Conservation (phyloP, 768 basidiomycete species). For the Collybiopsis confluens region DNA sequence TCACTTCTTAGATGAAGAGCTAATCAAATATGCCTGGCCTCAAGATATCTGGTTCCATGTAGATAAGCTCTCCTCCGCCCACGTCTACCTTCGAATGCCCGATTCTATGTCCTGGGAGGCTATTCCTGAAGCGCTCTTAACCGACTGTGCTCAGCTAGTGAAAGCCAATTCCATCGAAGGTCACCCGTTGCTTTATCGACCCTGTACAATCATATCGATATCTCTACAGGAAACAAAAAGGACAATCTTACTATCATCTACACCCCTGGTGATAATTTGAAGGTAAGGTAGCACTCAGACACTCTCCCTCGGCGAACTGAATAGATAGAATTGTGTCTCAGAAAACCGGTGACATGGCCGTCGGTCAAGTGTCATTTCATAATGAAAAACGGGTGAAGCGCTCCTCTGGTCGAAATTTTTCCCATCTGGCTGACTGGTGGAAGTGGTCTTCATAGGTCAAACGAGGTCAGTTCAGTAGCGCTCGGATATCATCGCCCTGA, state of each 20-base stretch:
- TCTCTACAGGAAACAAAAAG: slow-evolving; percentile 82
- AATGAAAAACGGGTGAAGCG: slow-evolving; percentile 72
- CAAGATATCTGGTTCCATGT: slow-evolving; percentile 95
- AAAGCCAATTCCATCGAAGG: slow-evolving; percentile 99
- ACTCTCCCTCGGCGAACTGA: not conserved
- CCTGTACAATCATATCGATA: not conserved
- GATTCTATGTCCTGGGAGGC: slow-evolving; percentile 80
- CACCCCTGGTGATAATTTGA: slow-evolving; percentile 88
- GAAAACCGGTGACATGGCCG: slow-evolving; percentile 98
- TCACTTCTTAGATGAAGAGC: slow-evolving; percentile 73
- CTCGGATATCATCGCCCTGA: not conserved
- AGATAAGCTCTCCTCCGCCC: slow-evolving; percentile 94
- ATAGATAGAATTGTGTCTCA: slow-evolving; percentile 23
- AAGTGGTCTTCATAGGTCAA: slow-evolving; percentile 53
- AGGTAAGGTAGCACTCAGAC: slow-evolving; percentile 44
- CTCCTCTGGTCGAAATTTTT: not conserved
- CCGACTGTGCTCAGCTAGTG: slow-evolving; percentile 90
- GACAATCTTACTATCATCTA: slow-evolving; percentile 91
- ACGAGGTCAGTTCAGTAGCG: slow-evolving; percentile 45
- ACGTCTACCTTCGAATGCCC: slow-evolving; percentile 92
- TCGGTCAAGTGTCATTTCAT: slow-evolving; percentile 94
- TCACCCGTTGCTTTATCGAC: slow-evolving; percentile 19
- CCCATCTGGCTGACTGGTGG: not conserved
- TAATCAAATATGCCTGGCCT: slow-evolving; percentile 90
- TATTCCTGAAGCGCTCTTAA: slow-evolving; percentile 75